phyloP scores from a whole-genome alignment of 345 rosid species.

The Euphorbia pulcherrima region DNA sequence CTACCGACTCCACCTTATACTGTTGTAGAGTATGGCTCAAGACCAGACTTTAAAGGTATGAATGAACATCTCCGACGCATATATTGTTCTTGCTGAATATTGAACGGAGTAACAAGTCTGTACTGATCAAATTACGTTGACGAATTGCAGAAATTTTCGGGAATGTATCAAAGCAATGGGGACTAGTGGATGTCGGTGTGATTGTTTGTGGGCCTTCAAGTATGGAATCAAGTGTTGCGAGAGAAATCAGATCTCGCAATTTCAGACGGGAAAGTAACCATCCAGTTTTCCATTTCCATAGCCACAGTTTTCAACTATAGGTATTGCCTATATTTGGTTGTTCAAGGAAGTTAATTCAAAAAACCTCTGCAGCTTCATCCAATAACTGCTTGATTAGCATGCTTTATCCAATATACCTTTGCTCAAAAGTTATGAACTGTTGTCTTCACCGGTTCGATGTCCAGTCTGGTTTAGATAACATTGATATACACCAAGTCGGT shows the following conservation, averaged over 20 bases:
- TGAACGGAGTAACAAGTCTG: no score
- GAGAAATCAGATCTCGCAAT: slow-evolving; percentile 59
- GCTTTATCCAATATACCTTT: no score
- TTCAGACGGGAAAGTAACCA: slow-evolving; percentile 33
- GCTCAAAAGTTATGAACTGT: no score
- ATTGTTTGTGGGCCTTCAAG: slow-evolving; percentile 74
- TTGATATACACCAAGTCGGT: no score
- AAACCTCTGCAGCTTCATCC: no score
- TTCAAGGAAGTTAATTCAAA: no score
- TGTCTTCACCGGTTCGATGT: no score
- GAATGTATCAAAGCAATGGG: slow-evolving; percentile 46
- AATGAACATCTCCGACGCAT: no score
- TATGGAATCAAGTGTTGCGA: slow-evolving; percentile 68
- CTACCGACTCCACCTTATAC: slow-evolving; percentile 17
- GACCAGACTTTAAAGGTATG: slow-evolving; percentile 38
- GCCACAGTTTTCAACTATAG: slow-evolving; percentile 77
- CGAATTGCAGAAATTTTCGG: slow-evolving; percentile 54
- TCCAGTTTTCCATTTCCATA: slow-evolving; percentile 68
- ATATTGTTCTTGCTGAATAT: neutral
- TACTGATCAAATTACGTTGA: neutral
- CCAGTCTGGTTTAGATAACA: no score
- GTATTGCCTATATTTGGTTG: no score
- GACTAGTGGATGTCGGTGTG: slow-evolving; percentile 67
- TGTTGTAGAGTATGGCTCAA: slow-evolving; percentile 52
- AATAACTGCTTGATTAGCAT: no score